Evolutionary conservation across 345 rosid species (phyloP), one percentile per base, ranked within the genome.

Genomic region (Camelina sativa): DNA sequence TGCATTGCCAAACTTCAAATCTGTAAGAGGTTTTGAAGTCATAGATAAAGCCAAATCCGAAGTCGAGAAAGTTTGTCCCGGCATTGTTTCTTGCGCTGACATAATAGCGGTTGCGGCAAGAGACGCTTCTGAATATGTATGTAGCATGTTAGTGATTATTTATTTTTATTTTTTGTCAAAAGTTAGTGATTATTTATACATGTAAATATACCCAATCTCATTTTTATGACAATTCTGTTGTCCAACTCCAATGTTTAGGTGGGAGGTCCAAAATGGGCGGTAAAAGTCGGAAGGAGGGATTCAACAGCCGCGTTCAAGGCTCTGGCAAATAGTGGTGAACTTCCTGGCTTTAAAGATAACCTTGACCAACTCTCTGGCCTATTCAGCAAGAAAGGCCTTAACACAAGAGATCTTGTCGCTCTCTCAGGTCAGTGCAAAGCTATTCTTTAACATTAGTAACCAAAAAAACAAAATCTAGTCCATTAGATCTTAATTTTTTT

Each of bases 231-330:
- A 43, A 71, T 20, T 28, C 4, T 28, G 4, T 28, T 57, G 1
- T 59, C 32, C 16, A 37, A 48, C 8, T 41, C n/a, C 48, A 62
- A 62, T 48, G 11, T 38, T 32, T 56, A 80, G 78, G 78, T 74
- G 44, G 86, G 88, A 17, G 88, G 88, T n/a, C 88, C 88, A 5
- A 69, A 64, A 5, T 85, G 82, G 85, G 60, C n/a, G 7, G 85
- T 68, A 23, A 77, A 59, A 16, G 43, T 85, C 1, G 88, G 88
- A 60, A 76, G 86, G 68, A 79, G 83, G 50, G 88, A 85, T 25
- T 76, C 86, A 1, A 28, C 46, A 11, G 55, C 56, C 3, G 88
- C 84, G 2, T 72, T 69, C 61, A 9, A 23, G 35, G 30, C 20
- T 64, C 60, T 76, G 5, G 83, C 79, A 17, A 25, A 71, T 22